Base-by-base conservation (phyloP, 805 yeast species). In the Metschnikowia vanudenii region DNA sequence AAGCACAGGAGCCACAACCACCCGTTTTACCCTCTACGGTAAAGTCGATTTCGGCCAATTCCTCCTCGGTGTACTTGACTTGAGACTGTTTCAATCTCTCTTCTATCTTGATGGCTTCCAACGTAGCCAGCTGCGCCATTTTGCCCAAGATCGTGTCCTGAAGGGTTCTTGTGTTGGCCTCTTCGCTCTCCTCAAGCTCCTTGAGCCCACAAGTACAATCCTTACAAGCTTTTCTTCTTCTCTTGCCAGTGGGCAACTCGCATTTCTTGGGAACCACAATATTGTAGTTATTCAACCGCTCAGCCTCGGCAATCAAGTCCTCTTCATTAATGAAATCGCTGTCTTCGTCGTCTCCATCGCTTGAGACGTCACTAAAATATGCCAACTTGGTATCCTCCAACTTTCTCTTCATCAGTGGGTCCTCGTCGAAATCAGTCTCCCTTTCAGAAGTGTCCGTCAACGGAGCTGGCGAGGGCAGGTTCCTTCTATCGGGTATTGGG, bases 191-290 rank as follows among this genome's bases (percentile, higher is more conserved):
- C 69, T 94, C 97, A 43, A 78, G 67, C 64, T 94, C 99, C 57
- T 86, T 90, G 53, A 94, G 75, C 6, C 99, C 99, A 73, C 99
- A 94, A 0, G 97, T 85, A 68, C 99, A 94, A 68, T 94, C 97
- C 69, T 91, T 94, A 73, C 99, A 94, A 0, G 99, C 99, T 69
- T 84, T 89, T 72, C 92, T 81, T 63, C 96, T 78, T 68, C 77
- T 79, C 55, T 76, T 78, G 31, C 81, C 82, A 39, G 61, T 71
- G 14, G 74, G 68, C 48, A 67, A 60, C 53, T 76, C 79, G 61
- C 88, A 82, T 54, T 76, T 74, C 39, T 76, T 73, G 13, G 94
- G 92, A 26, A 78, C 73, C 20, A 79, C 71, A 40, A 81, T 67
- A 50, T 74, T 69, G 37, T 46, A 38, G 33, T 61, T 47, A 6